Conservation (phyloP, 306 rosid species). For the Purshia tridentata region DNA sequence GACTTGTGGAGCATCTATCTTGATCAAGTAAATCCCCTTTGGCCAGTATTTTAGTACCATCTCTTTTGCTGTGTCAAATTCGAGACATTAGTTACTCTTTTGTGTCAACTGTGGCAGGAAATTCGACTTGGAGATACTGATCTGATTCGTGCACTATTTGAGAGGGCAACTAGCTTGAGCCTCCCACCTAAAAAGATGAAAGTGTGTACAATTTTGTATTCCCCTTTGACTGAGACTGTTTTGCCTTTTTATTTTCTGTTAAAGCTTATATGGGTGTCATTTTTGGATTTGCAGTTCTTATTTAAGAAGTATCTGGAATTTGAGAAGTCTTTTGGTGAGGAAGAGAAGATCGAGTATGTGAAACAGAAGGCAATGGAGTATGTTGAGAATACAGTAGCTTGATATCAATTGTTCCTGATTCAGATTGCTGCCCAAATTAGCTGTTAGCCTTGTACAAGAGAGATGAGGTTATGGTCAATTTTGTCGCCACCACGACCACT, state of each 20-base stretch:
- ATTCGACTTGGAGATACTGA: conserved; percentile 71
- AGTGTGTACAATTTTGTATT: conserved; percentile 36
- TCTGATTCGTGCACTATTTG: conserved; percentile 77
- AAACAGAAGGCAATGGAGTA: conserved; percentile 81
- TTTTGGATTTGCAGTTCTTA: conserved; percentile 61
- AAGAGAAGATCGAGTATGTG: conserved; percentile 69
- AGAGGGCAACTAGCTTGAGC: conserved; percentile 83
- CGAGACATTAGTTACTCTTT: conserved; percentile 17
- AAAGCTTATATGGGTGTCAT: conserved; percentile 16
- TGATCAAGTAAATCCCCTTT: conserved; percentile 66
- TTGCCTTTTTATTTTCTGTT: neutral
- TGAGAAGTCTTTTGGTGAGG: conserved; percentile 77
- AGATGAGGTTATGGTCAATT: neutral
- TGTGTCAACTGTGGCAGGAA: conserved; percentile 49
- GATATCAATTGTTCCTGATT: conserved; percentile 21
- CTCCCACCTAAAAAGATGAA: conserved; percentile 89
- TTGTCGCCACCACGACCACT: neutral
- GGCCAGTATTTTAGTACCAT: neutral
- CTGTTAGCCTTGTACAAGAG: neutral
- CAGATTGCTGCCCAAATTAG: conserved; percentile 4
- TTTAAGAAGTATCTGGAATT: conserved; percentile 78
- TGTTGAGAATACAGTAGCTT: conserved; percentile 60
- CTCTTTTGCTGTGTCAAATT: conserved; percentile 4
- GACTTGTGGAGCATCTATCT: conserved; percentile 92
- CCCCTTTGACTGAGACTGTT: neutral